Evolutionary conservation across 805 yeast species (phyloP).

Genomic region (Pichia cabralensis): DNA sequence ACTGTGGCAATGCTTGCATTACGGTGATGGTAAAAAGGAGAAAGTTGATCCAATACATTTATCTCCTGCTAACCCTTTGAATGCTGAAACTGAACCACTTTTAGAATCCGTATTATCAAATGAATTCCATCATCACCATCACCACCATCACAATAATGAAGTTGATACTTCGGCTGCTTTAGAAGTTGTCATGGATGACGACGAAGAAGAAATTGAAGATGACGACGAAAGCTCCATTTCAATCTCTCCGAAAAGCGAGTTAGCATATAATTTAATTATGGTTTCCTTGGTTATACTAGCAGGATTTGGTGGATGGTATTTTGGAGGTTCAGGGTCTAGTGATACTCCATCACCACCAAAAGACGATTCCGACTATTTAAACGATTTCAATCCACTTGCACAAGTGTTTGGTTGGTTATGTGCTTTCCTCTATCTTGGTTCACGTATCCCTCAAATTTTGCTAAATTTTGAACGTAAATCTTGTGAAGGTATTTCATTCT

Average conservation of each 20-base stretch:
- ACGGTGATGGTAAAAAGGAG: conserved; percentile 45
- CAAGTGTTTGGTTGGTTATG: conserved; percentile 82
- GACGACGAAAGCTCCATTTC: conserved; percentile 10
- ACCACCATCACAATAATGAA: conserved; percentile 9
- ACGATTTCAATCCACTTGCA: conserved; percentile 67
- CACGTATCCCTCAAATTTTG: conserved; percentile 85
- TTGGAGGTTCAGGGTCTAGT: conserved; percentile 26
- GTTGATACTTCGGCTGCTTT: conserved; percentile 12
- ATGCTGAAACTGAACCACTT: conserved; percentile 45
- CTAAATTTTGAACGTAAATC: conserved; percentile 80
- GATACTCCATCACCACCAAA: conserved; percentile 13
- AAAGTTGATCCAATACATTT: conserved; percentile 66
- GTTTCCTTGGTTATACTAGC: conserved; percentile 59
- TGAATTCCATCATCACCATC: conserved; percentile 17
- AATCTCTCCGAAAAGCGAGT: conserved; percentile 16
- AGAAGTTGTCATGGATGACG: conserved; percentile 11
- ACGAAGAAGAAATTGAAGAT: conserved; percentile 24
- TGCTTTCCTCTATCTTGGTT: conserved; percentile 70
- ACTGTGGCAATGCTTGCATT: conserved; percentile 72
- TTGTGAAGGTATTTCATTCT: conserved; percentile 89
- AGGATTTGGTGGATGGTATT: conserved; percentile 84
- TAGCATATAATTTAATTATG: conserved; percentile 36
- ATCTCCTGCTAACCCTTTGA: conserved; percentile 82
- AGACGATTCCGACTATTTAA: conserved; percentile 31
- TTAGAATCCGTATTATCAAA: conserved; percentile 49